Base-by-base conservation (phyloP, 352 stramenopile genomes). In the Phytophthora rubi region DNA sequence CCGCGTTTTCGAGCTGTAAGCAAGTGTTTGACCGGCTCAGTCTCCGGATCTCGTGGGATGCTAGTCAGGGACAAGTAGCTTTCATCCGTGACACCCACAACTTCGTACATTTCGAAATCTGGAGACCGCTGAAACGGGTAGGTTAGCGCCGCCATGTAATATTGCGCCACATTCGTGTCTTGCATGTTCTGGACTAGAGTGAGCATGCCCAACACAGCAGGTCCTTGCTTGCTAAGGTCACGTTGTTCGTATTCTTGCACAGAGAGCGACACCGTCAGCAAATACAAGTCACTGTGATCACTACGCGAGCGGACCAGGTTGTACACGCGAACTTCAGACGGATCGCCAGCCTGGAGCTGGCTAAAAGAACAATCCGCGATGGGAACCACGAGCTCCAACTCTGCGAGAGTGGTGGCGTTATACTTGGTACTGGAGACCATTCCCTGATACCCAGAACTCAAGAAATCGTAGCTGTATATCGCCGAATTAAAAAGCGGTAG, bases 321-420 rank as follows among this genome's bases (percentile, higher is more conserved):
- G 71, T 69, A 78, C 21, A 78, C 63, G 15, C 49, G 68, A 8
- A 59, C 68, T 4, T 28, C 42, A 9, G 68, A 68, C 1, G 49
- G 39, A 52, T 68, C 58, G 0, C 53, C 53, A 16, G 64, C 4
- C 10, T 65, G 21, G 33, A 88, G 60, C 28, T 60, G 47, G 1
- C 26, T 62, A 5, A 62, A 80, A 1, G 71, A 66, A 59, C 80
- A 88, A 56, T 86, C 80, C 0, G 83, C 74, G 0, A 86, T 60
- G 0, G 70, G 61, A 2, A 76, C 12, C 26, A 88, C 68, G 3
- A 88, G 69, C 56, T 88, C 80, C 4, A 68, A 42, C 0, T 77
- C 62, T 0, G 16, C 23, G n/a, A 85, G 42, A 35, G 54, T 68
- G 13, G 66, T 80, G 26, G 78, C 37, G 56, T 77, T 79, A 55